Conservation (phyloP, 2,329 filamentous ascomycete species). For the Mariannaea elegans region DNA sequence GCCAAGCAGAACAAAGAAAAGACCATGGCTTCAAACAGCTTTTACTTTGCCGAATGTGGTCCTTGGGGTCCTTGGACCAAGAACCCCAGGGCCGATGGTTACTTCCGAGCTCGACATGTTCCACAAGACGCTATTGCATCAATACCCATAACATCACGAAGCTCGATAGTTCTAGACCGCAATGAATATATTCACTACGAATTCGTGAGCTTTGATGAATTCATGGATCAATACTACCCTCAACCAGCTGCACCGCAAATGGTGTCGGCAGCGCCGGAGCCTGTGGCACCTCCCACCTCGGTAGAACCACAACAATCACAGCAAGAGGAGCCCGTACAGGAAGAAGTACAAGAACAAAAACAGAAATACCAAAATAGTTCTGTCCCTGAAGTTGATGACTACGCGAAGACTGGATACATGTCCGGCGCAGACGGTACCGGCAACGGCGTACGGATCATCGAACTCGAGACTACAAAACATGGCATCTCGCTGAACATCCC, state of each 20-base stretch:
- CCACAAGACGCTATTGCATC: slow-evolving; percentile 24
- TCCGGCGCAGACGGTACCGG: neutral
- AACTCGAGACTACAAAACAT: slow-evolving; percentile 1
- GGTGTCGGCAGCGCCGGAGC: neutral
- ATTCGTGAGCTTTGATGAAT: slow-evolving; percentile 27
- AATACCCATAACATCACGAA: slow-evolving; percentile 28
- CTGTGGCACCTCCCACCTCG: neutral
- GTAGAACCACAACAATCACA: neutral
- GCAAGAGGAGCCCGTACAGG: neutral
- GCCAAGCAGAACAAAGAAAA: neutral
- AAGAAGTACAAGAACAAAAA: neutral
- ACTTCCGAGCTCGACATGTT: slow-evolving; percentile 36
- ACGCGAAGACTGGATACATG: neutral
- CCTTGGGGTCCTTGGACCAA: slow-evolving; percentile 27
- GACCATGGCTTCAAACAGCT: slow-evolving; percentile 1
- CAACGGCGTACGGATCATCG: neutral
- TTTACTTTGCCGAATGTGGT: slow-evolving; percentile 1
- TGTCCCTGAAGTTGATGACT: neutral
- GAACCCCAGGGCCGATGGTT: slow-evolving; percentile 24
- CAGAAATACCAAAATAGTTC: no score
- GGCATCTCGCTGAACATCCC: slow-evolving; percentile 18
- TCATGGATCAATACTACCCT: neutral
- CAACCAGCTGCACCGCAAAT: neutral
- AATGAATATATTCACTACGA: slow-evolving; percentile 38
- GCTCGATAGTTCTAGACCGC: slow-evolving; percentile 29